These are phyloP conservation scores for Paramecium caudatum DNA, from an alignment of 73 alveolate genomes.

Conservation along the genomic window DNA sequence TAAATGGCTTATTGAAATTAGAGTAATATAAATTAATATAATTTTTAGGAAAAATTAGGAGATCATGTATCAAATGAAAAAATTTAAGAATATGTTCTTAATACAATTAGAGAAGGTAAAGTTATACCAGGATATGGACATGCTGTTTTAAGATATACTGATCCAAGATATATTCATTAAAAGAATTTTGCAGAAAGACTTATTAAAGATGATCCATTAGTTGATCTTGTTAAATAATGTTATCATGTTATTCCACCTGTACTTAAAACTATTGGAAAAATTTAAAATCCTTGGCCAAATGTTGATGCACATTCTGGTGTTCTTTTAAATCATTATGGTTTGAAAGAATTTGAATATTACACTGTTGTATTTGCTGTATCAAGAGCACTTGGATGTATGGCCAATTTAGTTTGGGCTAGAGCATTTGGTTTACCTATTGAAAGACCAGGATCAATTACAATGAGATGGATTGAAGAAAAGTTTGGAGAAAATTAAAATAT, in stretches of 20 bases:
- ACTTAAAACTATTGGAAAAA: constrained; percentile 82
- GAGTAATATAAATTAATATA: constrained; percentile 1
- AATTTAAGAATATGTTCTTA: constrained; percentile 77
- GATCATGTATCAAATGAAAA: constrained; percentile 83
- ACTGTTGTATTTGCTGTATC: constrained; percentile 96
- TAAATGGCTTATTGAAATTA: constrained; percentile 85
- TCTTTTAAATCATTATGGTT: constrained; percentile 87
- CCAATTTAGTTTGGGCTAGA: constrained; percentile 93
- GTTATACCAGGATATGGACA: constrained; percentile 97
- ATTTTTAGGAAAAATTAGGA: constrained; percentile 79
- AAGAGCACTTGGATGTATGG: constrained; percentile 92
- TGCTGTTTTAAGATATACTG: constrained; percentile 96
- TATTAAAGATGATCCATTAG: constrained; percentile 83
- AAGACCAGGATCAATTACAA: constrained; percentile 82
- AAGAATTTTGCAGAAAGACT: constrained; percentile 84
- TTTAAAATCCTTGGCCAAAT: constrained; percentile 95
- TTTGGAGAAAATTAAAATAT: constrained; percentile 49
- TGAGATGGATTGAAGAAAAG: constrained; percentile 60
- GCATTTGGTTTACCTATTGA: constrained; percentile 93
- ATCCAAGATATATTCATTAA: constrained; percentile 89
- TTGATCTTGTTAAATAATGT: constrained; percentile 85
- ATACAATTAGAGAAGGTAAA: constrained; percentile 82
- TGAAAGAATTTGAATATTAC: constrained; percentile 83
- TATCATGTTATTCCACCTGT: constrained; percentile 86
- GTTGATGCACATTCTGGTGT: constrained; percentile 96